Evolutionary conservation across 1,284 basidiomycete genomes (phyloP).

Genomic region (Inonotus hispidus): DNA sequence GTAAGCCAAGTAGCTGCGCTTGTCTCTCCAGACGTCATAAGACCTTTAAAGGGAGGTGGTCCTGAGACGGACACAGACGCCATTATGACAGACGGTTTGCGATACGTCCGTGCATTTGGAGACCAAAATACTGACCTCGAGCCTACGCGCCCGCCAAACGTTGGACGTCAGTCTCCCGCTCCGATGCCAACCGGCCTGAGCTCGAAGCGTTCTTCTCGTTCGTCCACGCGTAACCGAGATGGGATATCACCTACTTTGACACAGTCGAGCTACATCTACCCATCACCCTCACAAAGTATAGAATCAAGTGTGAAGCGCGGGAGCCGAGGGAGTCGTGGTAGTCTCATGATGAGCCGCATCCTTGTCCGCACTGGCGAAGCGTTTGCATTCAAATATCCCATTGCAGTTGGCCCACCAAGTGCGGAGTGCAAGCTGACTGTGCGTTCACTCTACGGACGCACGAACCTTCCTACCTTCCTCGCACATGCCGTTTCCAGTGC

Average conservation of each 20-base stretch:
- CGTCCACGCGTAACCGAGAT: not conserved
- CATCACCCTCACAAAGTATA: constrained; percentile 47
- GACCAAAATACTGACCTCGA: constrained; percentile 28
- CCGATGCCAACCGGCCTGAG: constrained; percentile 13
- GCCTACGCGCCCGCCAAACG: constrained; percentile 13
- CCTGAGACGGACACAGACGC: constrained; percentile 31
- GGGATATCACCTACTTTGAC: constrained; percentile 3
- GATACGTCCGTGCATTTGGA: constrained; percentile 64
- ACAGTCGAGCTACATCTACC: constrained; percentile 11
- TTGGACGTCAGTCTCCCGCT: not conserved
- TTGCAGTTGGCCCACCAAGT: constrained; percentile 24
- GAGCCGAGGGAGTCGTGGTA: constrained; percentile 18
- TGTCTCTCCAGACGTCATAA: constrained; percentile 19
- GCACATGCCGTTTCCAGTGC: constrained; percentile 35
- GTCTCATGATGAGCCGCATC: constrained; percentile 34
- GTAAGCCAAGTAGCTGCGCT: constrained; percentile 66
- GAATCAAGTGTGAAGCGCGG: constrained; percentile 44
- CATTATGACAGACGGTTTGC: constrained; percentile 65
- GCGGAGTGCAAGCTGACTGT: constrained; percentile 35
- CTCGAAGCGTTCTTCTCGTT: constrained; percentile 8
- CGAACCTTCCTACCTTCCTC: constrained; percentile 49
- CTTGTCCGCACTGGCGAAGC: constrained; percentile 53
- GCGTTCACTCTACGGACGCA: constrained; percentile 45
- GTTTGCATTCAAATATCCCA: constrained; percentile 54
- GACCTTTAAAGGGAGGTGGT: constrained; percentile 26